Percentiles rank a stretch among this genome's conserved stretches.
Conservation (phyloP, 768 basidiomycete species). For the Mycena vitilis region DNA sequence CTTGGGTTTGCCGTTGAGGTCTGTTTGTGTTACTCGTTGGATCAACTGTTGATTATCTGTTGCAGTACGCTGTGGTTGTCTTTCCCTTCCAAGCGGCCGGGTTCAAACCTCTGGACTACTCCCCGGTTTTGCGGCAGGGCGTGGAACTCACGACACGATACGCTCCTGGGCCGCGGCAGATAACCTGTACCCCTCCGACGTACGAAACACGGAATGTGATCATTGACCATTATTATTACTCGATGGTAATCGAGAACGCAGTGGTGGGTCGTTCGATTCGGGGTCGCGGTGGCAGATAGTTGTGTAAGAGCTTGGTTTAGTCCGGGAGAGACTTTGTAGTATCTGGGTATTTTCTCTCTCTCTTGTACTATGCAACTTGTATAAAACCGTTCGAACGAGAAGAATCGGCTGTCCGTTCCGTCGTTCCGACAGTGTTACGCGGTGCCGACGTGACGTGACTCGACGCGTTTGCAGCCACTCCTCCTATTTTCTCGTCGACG, state of each 20-base stretch:
- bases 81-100: slow-evolving; percentile 33
- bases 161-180: slow-evolving; percentile 29
- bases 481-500: neutral
- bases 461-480: slow-evolving; percentile 13
- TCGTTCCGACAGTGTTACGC: too few relatives aligned
- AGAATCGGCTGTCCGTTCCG: too few relatives aligned
- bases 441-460: slow-evolving; percentile 7
- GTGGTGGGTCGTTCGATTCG: neutral
- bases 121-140: slow-evolving; percentile 21
- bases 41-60: neutral
- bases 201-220: slow-evolving; percentile 21
- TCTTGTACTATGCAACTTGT: too few relatives aligned
- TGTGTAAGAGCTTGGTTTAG: too few relatives aligned
- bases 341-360: too few relatives aligned
- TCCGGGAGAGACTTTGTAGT: too few relatives aligned
- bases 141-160: slow-evolving; percentile 34
- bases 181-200: slow-evolving; percentile 24
- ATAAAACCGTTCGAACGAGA: too few relatives aligned
- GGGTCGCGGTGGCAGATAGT: neutral
- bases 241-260: slow-evolving; percentile 18
- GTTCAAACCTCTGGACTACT: slow-evolving; percentile 28
- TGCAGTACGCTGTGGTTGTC: slow-evolving; percentile 32
- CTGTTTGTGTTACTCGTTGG: neutral
- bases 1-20: slow-evolving; percentile 30
- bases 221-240: slow-evolving; percentile 33